Percentiles rank a stretch among this genome's conserved stretches.
phyloP scores from a whole-genome alignment of 768 basidiomycete species.

The Plicaturopsis crispa region DNA sequence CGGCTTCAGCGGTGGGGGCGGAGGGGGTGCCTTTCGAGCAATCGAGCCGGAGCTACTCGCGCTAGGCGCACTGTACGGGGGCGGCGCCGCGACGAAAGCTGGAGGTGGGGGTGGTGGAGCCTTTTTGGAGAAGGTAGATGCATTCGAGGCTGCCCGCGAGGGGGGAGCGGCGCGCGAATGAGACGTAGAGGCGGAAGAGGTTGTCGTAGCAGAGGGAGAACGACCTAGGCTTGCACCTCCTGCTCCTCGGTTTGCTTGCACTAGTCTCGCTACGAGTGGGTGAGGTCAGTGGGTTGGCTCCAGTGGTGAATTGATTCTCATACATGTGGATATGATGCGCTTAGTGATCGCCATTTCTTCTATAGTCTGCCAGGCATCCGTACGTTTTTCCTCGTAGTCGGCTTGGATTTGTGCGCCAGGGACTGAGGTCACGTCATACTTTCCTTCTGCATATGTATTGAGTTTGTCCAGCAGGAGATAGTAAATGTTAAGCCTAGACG shows the following conservation, averaged over 20 bases:
- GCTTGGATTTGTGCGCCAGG: slow-evolving; percentile 62
- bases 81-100: slow-evolving; percentile 26
- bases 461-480: slow-evolving; percentile 94
- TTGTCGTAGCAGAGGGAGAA: slow-evolving; percentile 17
- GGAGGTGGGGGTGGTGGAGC: slow-evolving; percentile 32
- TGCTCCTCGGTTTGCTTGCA: slow-evolving; percentile 43
- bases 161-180: slow-evolving; percentile 20
- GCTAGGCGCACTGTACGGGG: slow-evolving; percentile 19
- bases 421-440: slow-evolving; percentile 64
- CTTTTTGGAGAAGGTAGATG: slow-evolving; percentile 32
- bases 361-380: slow-evolving; percentile 72
- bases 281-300: slow-evolving; percentile 1
- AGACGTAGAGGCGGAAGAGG: slow-evolving; percentile 29
- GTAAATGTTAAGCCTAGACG: slow-evolving; percentile 76
- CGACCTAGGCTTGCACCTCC: slow-evolving; percentile 25
- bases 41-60: slow-evolving; percentile 12
- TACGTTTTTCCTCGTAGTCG: slow-evolving; percentile 77
- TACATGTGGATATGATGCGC: slow-evolving; percentile 80
- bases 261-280: slow-evolving; percentile 48
- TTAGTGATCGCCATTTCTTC: slow-evolving; percentile 80
- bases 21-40: slow-evolving; percentile 45
- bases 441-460: slow-evolving; percentile 75
- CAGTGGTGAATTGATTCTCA: slow-evolving; percentile 19
- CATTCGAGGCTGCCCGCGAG: slow-evolving; percentile 8
- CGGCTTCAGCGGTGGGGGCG: slow-evolving; percentile 80